Conservation (phyloP, 1,284 basidiomycete genomes). For the Boletellus deceptivus region DNA sequence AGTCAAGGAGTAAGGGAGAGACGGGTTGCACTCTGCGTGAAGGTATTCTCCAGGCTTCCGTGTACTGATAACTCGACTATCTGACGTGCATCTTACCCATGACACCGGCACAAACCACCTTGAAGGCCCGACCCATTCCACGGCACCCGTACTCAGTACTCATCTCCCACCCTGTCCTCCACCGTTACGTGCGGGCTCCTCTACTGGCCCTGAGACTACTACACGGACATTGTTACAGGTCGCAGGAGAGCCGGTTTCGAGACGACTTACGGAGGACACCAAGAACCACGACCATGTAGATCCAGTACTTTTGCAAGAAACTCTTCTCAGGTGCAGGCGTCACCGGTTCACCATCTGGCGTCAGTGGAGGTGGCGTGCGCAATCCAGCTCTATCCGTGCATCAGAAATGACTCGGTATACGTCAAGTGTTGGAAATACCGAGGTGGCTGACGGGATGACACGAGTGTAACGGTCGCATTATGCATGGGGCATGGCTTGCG, state of each 20-base stretch:
- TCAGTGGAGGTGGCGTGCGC: constrained; percentile 63
- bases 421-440: constrained; percentile 42
- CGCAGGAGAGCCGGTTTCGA: background rate
- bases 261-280: constrained; percentile 54
- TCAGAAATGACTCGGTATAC: constrained; percentile 7
- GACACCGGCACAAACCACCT: background rate
- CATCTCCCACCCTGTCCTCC: constrained; percentile 28
- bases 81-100: too few relatives aligned
- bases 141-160: constrained; percentile 14
- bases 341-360: constrained; percentile 61
- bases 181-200: constrained; percentile 23
- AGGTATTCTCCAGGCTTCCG: background rate
- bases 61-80: too few relatives aligned
- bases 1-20: background rate
- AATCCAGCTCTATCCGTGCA: constrained; percentile 54
- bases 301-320: constrained; percentile 88
- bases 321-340: constrained; percentile 66
- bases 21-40: background rate
- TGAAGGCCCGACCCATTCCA: background rate
- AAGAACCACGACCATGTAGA: constrained; percentile 68
- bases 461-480: constrained; percentile 57
- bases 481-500: constrained; percentile 30
- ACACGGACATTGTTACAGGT: background rate
- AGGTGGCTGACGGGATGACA: constrained; percentile 50
- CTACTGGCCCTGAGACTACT: constrained; percentile 33